Evolutionary conservation across 768 basidiomycete genomes (phyloP).

Genomic region (Neoboletus magnificus): DNA sequence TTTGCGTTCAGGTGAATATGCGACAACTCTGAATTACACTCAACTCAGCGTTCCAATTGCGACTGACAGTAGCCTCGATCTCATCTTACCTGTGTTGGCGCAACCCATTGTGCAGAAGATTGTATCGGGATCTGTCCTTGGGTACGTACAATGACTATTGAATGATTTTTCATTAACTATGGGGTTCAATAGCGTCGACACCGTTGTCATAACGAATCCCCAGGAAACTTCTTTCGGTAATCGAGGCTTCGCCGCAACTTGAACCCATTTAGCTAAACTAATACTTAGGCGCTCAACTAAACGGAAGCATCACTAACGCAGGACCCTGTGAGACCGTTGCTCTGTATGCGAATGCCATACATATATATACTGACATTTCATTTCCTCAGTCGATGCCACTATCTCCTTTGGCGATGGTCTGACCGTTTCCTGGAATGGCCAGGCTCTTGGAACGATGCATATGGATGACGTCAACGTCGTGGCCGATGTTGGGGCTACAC

Average conservation of each 20-base stretch:
- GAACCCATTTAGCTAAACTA: constrained; percentile 1
- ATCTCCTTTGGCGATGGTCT: constrained; percentile 65
- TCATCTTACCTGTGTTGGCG: constrained; percentile 67
- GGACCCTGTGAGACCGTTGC: constrained; percentile 58
- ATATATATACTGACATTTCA: constrained; percentile 4
- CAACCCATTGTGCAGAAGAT: constrained; percentile 73
- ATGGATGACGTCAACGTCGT: constrained; percentile 57
- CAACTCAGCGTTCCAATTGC: constrained; percentile 53
- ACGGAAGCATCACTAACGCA: constrained; percentile 63
- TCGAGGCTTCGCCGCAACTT: background rate
- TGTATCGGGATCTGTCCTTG: constrained; percentile 53
- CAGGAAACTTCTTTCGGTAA: constrained; percentile 55
- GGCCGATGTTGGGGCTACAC: constrained; percentile 61
- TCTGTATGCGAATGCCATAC: background rate
- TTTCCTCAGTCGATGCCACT: constrained; percentile 53
- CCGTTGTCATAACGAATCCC: constrained; percentile 59
- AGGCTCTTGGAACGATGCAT: constrained; percentile 54
- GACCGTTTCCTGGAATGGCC: constrained; percentile 56
- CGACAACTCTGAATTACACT: constrained; percentile 58
- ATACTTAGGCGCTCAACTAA: constrained; percentile 45
- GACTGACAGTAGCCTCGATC: constrained; percentile 59
- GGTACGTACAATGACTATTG: constrained; percentile 34
- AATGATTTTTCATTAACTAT: background rate
- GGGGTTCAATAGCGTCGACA: constrained; percentile 43
- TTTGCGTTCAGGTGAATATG: constrained; percentile 51